Evolutionary conservation across 2,329 filamentous ascomycete genomes (phyloP).

Genomic region (Fusarium azukiicola): DNA sequence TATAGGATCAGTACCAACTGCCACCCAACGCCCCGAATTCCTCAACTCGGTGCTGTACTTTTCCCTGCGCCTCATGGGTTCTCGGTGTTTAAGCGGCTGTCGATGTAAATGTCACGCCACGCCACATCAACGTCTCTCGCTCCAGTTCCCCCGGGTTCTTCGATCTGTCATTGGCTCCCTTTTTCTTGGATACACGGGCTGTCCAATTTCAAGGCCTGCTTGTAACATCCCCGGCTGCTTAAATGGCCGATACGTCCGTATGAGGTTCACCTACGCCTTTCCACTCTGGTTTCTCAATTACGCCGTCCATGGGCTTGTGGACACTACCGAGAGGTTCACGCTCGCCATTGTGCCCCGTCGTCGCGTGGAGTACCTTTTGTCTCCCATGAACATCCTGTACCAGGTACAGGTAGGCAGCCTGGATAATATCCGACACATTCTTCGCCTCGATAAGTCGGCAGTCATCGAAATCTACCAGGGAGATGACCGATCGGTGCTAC

Average conservation of each 20-base stretch:
- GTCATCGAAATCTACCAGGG: background rate
- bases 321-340: background rate
- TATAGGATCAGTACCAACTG: background rate
- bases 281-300: conserved; percentile 15
- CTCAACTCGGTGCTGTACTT: background rate
- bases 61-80: background rate
- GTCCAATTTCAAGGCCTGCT: background rate
- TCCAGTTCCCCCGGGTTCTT: background rate
- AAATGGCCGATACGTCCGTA: background rate
- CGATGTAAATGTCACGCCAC: background rate
- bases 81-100: background rate
- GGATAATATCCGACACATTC: background rate
- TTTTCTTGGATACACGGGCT: conserved; percentile 5
- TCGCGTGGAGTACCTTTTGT: background rate
- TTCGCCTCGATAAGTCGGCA: background rate
- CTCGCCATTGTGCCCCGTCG: background rate
- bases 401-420: background rate
- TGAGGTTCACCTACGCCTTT: conserved; percentile 3
- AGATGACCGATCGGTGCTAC: background rate
- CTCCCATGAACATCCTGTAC: background rate
- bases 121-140: background rate
- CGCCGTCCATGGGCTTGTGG: background rate
- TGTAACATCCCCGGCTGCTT: background rate
- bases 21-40: background rate
- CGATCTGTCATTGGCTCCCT: background rate